Conservation (phyloP, 192 early-diverging fungal genomes). For the Umbelopsis sp. region DNA sequence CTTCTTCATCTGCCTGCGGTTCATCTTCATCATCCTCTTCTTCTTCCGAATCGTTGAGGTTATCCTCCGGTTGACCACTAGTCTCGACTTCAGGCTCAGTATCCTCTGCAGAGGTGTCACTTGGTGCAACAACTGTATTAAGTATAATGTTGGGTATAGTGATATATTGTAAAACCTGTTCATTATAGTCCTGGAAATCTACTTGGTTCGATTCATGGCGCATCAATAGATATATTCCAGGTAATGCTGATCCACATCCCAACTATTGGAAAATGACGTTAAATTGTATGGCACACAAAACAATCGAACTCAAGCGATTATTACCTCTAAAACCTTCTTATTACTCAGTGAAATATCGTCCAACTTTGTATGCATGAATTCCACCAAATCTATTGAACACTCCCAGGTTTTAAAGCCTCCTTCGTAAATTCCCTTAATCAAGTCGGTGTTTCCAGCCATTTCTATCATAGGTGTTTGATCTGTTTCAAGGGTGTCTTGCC, state of each 20-base stretch:
- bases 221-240: slow-evolving; percentile 77
- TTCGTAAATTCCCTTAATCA: slow-evolving; percentile 91
- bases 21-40: slow-evolving; percentile 29
- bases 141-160: slow-evolving; percentile 91
- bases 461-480: slow-evolving; percentile 41
- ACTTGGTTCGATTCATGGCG: slow-evolving; percentile 50
- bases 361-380: slow-evolving; percentile 57
- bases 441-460: slow-evolving; percentile 61
- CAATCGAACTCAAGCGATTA: background rate
- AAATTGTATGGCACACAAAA: background rate
- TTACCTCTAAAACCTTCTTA: slow-evolving; percentile 59
- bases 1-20: slow-evolving; percentile 30
- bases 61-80: too few relatives aligned
- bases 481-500: slow-evolving; percentile 66
- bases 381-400: slow-evolving; percentile 85
- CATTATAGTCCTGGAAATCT: slow-evolving; percentile 94
- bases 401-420: slow-evolving; percentile 99
- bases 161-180: slow-evolving; percentile 80
- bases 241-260: slow-evolving; percentile 89
- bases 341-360: slow-evolving; percentile 28
- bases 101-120: slow-evolving; percentile 14
- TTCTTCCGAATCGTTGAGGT: slow-evolving; percentile 19
- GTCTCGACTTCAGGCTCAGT: slow-evolving; percentile 23
- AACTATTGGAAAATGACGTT: slow-evolving; percentile 52
- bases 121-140: slow-evolving; percentile 62